Percentiles rank a stretch among this genome's conserved stretches.
These are phyloP conservation scores for Epicoccum nigrum DNA, from an alignment of 2,329 filamentous ascomycete species.

Conservation along the genomic window DNA sequence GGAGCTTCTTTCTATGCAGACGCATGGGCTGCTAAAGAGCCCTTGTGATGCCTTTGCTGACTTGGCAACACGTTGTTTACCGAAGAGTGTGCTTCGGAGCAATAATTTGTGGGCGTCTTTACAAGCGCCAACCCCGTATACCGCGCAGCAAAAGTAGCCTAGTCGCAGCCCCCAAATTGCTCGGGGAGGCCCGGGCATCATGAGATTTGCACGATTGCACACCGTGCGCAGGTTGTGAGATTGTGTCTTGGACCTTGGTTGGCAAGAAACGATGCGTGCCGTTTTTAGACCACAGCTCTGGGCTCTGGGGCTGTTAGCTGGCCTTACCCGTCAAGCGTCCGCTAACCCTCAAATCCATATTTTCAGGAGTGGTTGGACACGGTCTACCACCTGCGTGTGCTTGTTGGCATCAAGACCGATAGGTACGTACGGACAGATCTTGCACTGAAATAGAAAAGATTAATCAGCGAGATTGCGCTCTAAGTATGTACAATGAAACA, in stretches of 20 bases:
- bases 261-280: slow-evolving; percentile 1
- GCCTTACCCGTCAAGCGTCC: not conserved
- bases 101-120: not conserved
- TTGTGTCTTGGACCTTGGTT: not conserved
- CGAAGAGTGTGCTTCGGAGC: slow-evolving; percentile 1
- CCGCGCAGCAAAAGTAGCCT: slow-evolving; percentile 3
- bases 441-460: not conserved
- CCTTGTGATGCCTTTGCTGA: slow-evolving; percentile 4
- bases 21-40: slow-evolving; percentile 2
- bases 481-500: not conserved
- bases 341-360: not conserved
- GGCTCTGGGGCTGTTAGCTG: not conserved
- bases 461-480: not conserved
- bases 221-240: not conserved
- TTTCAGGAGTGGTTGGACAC: too few relatives aligned
- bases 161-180: slow-evolving; percentile 3
- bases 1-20: not conserved
- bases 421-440: not conserved
- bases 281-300: not conserved
- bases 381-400: not conserved
- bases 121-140: not conserved
- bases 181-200: not conserved
- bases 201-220: not conserved
- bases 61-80: slow-evolving; percentile 2
- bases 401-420: not conserved